Evolutionary conservation across 169 alveolate species (phyloP).

Genomic region (Eimeria praecox): DNA sequence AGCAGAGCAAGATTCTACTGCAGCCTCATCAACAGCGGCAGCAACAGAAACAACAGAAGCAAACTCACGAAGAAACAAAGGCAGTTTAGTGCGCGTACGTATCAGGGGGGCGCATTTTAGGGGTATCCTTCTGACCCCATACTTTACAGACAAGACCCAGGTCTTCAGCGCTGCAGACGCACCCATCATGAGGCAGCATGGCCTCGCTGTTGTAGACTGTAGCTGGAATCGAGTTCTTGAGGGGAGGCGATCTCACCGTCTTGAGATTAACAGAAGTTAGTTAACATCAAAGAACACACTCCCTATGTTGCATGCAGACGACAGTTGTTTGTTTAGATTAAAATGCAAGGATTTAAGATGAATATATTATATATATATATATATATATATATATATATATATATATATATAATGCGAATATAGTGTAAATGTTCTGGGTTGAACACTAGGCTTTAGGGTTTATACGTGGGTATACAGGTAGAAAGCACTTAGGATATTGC

Average conservation of each 20-base stretch:
- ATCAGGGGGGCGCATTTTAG: slow-evolving; percentile 29
- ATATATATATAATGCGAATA: too few relatives aligned
- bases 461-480: neutral
- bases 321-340: neutral
- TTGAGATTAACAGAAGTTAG: slow-evolving; percentile 87
- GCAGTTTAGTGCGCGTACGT: neutral
- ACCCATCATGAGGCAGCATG: slow-evolving; percentile 90
- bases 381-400: too few relatives aligned
- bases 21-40: slow-evolving; percentile 24
- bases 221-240: slow-evolving; percentile 96
- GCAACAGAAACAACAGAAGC: slow-evolving; percentile 5
- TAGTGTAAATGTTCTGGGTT: neutral
- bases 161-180: slow-evolving; percentile 87
- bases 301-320: neutral
- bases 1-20: neutral
- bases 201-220: slow-evolving; percentile 97
- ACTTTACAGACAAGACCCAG: slow-evolving; percentile 28
- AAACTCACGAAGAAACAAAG: neutral
- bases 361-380: too few relatives aligned
- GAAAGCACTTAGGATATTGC: too few relatives aligned
- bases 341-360: too few relatives aligned
- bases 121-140: slow-evolving; percentile 72
- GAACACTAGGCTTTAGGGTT: neutral
- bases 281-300: slow-evolving; percentile 40
- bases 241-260: slow-evolving; percentile 85